Evolutionary conservation across 306 rosid species (phyloP).

Genomic region (Canavalia ensiformis): DNA sequence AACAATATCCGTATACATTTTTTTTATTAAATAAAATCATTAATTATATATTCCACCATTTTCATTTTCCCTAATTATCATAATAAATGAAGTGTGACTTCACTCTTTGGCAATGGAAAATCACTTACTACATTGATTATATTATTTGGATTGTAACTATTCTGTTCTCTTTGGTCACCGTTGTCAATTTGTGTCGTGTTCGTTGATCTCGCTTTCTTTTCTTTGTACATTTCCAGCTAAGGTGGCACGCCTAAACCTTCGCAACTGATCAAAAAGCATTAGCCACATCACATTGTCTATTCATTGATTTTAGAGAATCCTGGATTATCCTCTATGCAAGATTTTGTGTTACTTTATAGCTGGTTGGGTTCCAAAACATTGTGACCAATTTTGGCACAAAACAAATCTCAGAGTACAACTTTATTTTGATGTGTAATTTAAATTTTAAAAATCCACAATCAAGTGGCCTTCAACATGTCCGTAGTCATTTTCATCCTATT

Average conservation of each 20-base stretch:
- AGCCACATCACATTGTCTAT: not conserved
- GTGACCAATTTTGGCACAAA: not conserved
- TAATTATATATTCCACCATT: no score
- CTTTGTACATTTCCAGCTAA: not conserved
- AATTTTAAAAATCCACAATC: not conserved
- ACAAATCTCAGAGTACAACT: not conserved
- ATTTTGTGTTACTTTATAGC: not conserved
- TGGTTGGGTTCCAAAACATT: conserved; percentile 1
- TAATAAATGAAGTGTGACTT: no score
- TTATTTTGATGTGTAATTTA: not conserved
- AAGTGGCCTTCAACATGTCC: not conserved
- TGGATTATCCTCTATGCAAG: not conserved
- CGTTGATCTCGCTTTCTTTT: conserved; percentile 3
- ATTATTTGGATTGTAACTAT: not conserved
- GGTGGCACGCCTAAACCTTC: not conserved
- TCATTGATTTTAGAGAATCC: not conserved
- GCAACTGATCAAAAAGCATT: not conserved
- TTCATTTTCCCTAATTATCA: no score
- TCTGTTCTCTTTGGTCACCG: not conserved
- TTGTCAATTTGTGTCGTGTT: not conserved
- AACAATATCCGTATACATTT: no score
- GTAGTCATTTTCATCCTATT: not conserved
- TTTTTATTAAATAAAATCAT: no score
- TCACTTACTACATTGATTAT: no score
- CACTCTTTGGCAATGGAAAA: no score